Percentiles rank a stretch among this genome's conserved stretches.
Evolutionary conservation across 495 filamentous ascomycete species (phyloP).

Genomic region (Aspergillus wentii): DNA sequence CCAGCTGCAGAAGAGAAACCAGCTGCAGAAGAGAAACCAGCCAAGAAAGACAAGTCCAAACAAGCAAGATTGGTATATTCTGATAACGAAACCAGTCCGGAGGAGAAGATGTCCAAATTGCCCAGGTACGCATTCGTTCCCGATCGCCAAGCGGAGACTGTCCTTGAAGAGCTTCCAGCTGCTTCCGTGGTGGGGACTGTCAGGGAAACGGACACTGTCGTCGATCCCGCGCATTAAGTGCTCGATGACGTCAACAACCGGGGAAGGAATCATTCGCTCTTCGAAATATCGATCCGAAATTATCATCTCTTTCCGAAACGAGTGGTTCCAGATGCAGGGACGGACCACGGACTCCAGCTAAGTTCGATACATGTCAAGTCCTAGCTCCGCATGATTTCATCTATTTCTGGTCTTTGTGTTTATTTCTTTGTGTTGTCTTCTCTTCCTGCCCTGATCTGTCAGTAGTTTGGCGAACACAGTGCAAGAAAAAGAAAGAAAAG

Average conservation of each 20-base stretch:
- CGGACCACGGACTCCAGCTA: constrained; percentile 34
- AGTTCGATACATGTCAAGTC: constrained; percentile 40
- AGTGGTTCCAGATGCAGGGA: constrained; percentile 2
- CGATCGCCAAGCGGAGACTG: constrained; percentile 32
- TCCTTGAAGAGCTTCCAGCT: constrained; percentile 32
- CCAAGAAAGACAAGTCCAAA: constrained; percentile 66
- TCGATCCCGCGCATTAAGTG: constrained; percentile 31
- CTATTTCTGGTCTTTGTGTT: constrained; percentile 7
- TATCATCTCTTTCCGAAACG: constrained; percentile 1
- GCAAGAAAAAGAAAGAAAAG: constrained; percentile 5
- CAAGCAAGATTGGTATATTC: constrained; percentile 68
- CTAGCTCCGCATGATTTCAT: constrained; percentile 21
- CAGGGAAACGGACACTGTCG: constrained; percentile 29
- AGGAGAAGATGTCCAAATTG: constrained; percentile 80
- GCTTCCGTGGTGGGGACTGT: constrained; percentile 29
- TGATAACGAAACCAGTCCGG: constrained; percentile 72
- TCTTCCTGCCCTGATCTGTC: constrained; percentile 29
- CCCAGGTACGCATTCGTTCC: constrained; percentile 70
- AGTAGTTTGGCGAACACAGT: constrained; percentile 29
- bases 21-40: constrained; percentile 48
- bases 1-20: no score
- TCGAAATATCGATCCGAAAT: no score
- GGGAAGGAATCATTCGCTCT: no score
- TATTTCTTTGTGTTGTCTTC: background rate
- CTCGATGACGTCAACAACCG: background rate